A percentile compares a stretch with the other conserved stretches of the same genome.
phyloP scores from a whole-genome alignment of 75 land plant genomes.

The Pinus taeda region DNA sequence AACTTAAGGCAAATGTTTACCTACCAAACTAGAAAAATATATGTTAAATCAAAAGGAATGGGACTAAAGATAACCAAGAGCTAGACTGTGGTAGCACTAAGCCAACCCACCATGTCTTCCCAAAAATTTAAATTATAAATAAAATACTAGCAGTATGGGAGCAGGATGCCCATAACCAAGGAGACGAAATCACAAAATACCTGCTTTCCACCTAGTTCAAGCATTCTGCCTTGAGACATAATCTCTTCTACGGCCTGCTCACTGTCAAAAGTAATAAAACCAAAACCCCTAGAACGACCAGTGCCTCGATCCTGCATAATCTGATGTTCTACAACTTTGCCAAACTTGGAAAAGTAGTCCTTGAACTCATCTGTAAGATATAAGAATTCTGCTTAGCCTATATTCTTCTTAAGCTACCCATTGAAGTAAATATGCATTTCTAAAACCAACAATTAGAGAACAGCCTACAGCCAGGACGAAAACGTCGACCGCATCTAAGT shows the following conservation, averaged over 20 bases:
- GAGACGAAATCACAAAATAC: constrained; percentile 13
- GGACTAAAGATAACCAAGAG: background rate
- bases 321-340: constrained; percentile 68
- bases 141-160: no score
- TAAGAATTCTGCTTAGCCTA: constrained; percentile 5
- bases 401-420: background rate
- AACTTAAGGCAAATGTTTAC: background rate
- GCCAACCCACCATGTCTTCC: background rate
- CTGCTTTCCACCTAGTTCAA: constrained; percentile 79
- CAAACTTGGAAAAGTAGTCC: constrained; percentile 65
- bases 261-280: constrained; percentile 77
- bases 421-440: background rate
- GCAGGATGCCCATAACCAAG: no score
- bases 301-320: constrained; percentile 80
- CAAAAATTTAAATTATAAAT: background rate
- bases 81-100: background rate
- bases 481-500: background rate
- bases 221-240: constrained; percentile 53
- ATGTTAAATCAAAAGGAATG: background rate
- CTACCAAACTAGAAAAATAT: background rate
- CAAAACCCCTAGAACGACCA: constrained; percentile 87
- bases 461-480: background rate
- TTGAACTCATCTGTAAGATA: constrained; percentile 65
- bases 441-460: background rate
- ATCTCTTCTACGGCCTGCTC: constrained; percentile 75